These are phyloP conservation scores for Paracorniculantispora psalliotae DNA, from an alignment of 2,329 filamentous ascomycete species.

Conservation along the genomic window DNA sequence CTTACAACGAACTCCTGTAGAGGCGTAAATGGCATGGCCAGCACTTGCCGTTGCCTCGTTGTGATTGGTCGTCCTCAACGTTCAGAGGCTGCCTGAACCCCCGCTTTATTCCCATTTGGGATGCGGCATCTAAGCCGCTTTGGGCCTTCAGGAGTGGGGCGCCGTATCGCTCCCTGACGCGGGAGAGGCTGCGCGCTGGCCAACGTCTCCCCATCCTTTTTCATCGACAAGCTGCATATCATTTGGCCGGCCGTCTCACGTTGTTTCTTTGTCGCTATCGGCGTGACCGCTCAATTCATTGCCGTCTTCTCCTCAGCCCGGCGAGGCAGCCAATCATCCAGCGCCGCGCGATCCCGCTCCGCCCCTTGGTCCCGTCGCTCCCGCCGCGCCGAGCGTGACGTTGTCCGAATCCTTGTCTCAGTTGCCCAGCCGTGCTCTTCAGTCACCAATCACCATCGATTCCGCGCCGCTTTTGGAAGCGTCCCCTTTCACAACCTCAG, in stretches of 20 bases:
- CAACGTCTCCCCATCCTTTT: neutral
- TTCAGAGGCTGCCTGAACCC: constrained; percentile 6
- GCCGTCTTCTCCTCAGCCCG: neutral
- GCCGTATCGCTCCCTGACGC: neutral
- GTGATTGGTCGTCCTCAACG: neutral
- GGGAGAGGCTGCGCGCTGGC: neutral
- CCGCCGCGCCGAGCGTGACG: too few relatives aligned
- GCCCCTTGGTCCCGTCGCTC: neutral
- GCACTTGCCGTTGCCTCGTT: too few relatives aligned
- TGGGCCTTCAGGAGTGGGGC: neutral
- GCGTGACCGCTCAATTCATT: neutral
- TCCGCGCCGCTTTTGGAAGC: neutral
- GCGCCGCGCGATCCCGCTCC: neutral
- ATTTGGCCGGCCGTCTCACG: neutral
- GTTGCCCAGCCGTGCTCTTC: neutral
- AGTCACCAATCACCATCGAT: neutral
- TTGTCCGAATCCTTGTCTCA: neutral
- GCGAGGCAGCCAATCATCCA: neutral
- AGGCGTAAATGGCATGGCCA: too few relatives aligned
- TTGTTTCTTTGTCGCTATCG: neutral
- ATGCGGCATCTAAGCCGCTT: neutral
- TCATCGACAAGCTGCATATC: neutral
- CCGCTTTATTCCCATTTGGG: constrained; percentile 9
- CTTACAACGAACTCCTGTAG: too few relatives aligned
- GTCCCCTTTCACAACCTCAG: neutral